phyloP scores from a whole-genome alignment of 2,329 filamentous ascomycete genomes.

The Aureobasidium leucospermi region DNA sequence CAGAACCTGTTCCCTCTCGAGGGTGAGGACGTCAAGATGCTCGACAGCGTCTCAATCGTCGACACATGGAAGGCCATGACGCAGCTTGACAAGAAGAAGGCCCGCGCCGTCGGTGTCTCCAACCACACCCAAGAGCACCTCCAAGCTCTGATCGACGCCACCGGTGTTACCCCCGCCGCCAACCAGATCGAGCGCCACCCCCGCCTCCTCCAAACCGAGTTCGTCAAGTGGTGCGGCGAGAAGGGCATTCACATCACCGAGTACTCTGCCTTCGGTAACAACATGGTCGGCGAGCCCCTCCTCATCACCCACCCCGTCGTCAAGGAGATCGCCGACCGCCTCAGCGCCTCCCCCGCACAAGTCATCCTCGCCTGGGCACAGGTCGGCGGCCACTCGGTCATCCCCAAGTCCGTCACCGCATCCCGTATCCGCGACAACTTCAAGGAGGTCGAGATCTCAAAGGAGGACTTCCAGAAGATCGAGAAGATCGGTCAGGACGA shows the following conservation, averaged over 20 bases:
- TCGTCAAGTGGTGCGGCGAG: constrained; percentile 60
- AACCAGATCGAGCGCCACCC: constrained; percentile 82
- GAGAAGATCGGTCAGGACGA: constrained; percentile 55
- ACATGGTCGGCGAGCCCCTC: constrained; percentile 33
- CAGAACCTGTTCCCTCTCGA: constrained; percentile 55
- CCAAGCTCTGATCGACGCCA: constrained; percentile 61
- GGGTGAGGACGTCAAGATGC: constrained; percentile 56
- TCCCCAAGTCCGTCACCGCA: constrained; percentile 74
- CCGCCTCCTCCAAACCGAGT: constrained; percentile 44
- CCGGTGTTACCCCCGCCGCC: constrained; percentile 59
- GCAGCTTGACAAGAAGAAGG: constrained; percentile 16
- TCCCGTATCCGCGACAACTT: constrained; percentile 70
- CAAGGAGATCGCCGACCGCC: constrained; percentile 44
- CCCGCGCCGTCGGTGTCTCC: constrained; percentile 57
- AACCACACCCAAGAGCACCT: constrained; percentile 79
- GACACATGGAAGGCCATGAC: constrained; percentile 71
- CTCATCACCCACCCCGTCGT: constrained; percentile 61
- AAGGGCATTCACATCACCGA: constrained; percentile 70
- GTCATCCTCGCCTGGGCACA: constrained; percentile 73
- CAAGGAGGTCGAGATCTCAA: constrained; percentile 59
- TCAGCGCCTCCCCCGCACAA: constrained; percentile 66
- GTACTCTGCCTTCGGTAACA: constrained; percentile 68
- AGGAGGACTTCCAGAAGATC: constrained; percentile 65
- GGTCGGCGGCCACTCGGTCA: constrained; percentile 72
- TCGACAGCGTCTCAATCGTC: constrained; percentile 67